phyloP scores from a whole-genome alignment of 1,284 basidiomycete species.

The Tausonia pullulans region DNA sequence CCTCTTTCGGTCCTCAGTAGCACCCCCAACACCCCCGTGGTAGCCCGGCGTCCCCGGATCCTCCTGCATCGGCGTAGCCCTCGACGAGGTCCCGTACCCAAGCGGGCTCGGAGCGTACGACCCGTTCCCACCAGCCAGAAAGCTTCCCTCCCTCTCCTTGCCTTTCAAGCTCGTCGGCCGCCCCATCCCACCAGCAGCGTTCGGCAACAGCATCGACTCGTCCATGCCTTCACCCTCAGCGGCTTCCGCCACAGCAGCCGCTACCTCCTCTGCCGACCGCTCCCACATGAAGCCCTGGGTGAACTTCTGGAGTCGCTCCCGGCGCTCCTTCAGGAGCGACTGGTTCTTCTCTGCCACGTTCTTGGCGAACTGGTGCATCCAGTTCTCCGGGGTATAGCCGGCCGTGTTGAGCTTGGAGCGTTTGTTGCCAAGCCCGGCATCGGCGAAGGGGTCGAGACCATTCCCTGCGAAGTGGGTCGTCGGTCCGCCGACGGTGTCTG shows the following conservation, averaged over 20 bases:
- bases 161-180: constrained; percentile 2
- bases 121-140: neutral
- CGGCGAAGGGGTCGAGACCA: constrained; percentile 68
- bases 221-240: neutral
- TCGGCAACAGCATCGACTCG: neutral
- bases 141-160: neutral
- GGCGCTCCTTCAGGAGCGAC: constrained; percentile 52
- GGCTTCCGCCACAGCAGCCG: neutral
- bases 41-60: constrained; percentile 1
- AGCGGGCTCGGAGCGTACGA: neutral
- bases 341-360: constrained; percentile 51
- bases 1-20: constrained; percentile 20
- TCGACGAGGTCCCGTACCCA: neutral
- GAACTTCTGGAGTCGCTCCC: constrained; percentile 42
- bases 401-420: constrained; percentile 39
- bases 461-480: constrained; percentile 69
- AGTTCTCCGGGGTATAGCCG: constrained; percentile 71
- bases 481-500: constrained; percentile 62
- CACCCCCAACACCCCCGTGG: constrained; percentile 3
- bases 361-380: constrained; percentile 69
- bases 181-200: constrained; percentile 8
- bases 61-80: constrained; percentile 7
- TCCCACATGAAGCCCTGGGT: constrained; percentile 21
- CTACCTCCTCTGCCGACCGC: neutral
- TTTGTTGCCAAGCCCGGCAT: constrained; percentile 60